Percentiles rank a stretch among this genome's conserved stretches.
Conservation (phyloP, 208 protist genomes). For the Leishmania tropica region DNA sequence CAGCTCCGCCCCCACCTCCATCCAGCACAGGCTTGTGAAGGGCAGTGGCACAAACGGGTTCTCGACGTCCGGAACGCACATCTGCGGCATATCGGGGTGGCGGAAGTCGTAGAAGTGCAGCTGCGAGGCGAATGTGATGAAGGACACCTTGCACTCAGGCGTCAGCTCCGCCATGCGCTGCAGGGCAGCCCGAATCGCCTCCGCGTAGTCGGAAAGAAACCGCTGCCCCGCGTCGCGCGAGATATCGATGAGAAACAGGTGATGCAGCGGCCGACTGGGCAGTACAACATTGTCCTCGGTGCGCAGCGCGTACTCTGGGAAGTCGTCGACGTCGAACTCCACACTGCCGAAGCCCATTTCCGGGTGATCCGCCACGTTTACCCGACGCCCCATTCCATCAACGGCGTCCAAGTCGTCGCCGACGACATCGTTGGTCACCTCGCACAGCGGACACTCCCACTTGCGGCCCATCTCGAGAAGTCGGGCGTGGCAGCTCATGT, state of each 20-base stretch:
- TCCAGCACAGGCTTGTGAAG: conserved; percentile 88
- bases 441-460: conserved; percentile 93
- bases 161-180: conserved; percentile 73
- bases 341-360: conserved; percentile 80
- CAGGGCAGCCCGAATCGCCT: conserved; percentile 60
- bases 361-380: conserved; percentile 59
- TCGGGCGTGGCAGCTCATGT: conserved; percentile 86
- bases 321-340: conserved; percentile 88
- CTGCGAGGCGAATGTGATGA: conserved; percentile 87
- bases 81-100: conserved; percentile 74
- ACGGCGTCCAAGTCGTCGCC: conserved; percentile 87
- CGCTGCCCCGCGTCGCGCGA: conserved; percentile 57
- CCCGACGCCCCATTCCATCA: conserved; percentile 65
- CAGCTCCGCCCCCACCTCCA: conserved; percentile 75
- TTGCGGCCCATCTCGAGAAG: conserved; percentile 87
- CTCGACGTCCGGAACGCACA: conserved; percentile 83
- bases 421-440: conserved; percentile 74
- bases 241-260: conserved; percentile 87
- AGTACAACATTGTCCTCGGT: conserved; percentile 55
- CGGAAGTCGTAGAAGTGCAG: conserved; percentile 93
- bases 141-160: conserved; percentile 80
- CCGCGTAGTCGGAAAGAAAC: conserved; percentile 79
- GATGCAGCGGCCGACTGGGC: conserved; percentile 71
- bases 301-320: conserved; percentile 73
- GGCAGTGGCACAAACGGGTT: conserved; percentile 92